Base-by-base conservation (phyloP, 2,329 filamentous ascomycete genomes). In the Byssoonygena ceratinophila region DNA sequence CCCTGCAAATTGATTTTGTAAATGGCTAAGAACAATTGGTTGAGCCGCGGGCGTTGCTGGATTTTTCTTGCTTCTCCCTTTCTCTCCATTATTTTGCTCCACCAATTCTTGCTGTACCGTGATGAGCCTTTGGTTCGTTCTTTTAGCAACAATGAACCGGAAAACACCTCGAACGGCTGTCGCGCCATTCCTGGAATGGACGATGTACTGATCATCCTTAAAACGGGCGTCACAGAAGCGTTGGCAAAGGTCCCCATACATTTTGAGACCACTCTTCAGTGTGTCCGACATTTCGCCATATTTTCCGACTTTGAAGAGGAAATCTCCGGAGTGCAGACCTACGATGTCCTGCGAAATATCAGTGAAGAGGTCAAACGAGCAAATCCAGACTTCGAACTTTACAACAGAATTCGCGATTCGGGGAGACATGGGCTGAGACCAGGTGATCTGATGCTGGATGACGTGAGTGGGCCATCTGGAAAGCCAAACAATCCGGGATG, bases 171-270 rank as follows among this genome's bases (percentile, higher is more conserved):
- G n/a, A 45, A 16, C 16, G 39, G 40, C 22, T 45, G 39, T 8
- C 29, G 7, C 14, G 23, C 20, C 22, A 27, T 51, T 7, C 20
- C 40, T 1, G 49, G 49, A 14, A 37, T 75, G 20, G 68, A 76
- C 2, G 71, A 81, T 59, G 64, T 81, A 44, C 74, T 81, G 54
- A 71, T 82, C 14, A 67, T 80, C 8, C 68, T 82, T 55, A 76
- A 76, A 57, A 82, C 79, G 0, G 79, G 78, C 50, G 77, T 78
- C 14, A 78, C 76, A 6, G 78, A 82, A 58, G 71, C 77, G 12
- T 64, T 69, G 50, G 71, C 75, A 25, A 79, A 80, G 60, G 70
- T 82, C 1, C 76, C 77, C 1, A 64, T 72, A 2, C 78, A 81
- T 58, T 71, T 80, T 54, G 62, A 70, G 47, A 78, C 76, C 1